Evolutionary conservation across 2,329 filamentous ascomycete species (phyloP).

Genomic region (Fusarium goolgardi): DNA sequence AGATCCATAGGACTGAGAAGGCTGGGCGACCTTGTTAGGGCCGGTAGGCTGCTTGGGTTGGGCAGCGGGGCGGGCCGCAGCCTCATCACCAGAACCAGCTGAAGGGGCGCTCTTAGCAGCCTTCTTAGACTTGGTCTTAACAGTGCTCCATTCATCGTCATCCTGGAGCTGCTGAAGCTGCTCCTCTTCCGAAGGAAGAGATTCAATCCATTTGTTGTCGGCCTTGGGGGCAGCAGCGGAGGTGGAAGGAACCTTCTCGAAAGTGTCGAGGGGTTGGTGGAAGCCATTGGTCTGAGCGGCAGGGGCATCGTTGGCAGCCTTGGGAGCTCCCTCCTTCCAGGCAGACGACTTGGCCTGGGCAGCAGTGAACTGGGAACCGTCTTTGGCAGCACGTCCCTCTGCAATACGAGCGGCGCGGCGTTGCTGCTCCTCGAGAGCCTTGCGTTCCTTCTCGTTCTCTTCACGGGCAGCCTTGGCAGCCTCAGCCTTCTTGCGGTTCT

Average conservation of each 20-base stretch:
- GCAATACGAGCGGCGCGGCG: constrained; percentile 82
- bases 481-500: constrained; percentile 90
- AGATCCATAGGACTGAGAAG: constrained; percentile 56
- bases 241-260: constrained; percentile 55
- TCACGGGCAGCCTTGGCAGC: constrained; percentile 79
- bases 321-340: constrained; percentile 56
- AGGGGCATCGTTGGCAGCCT: constrained; percentile 48
- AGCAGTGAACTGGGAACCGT: constrained; percentile 73
- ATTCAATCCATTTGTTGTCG: constrained; percentile 60
- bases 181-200: constrained; percentile 70
- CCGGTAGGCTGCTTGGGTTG: constrained; percentile 50
- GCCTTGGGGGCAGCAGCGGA: constrained; percentile 50
- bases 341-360: constrained; percentile 57
- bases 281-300: constrained; percentile 51
- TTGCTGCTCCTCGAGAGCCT: constrained; percentile 82
- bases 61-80: constrained; percentile 45
- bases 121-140: constrained; percentile 62
- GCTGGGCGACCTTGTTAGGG: constrained; percentile 47
- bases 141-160: constrained; percentile 69
- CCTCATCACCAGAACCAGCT: constrained; percentile 53
- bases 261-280: constrained; percentile 68
- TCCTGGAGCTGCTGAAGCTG: constrained; percentile 68
- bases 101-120: constrained; percentile 54
- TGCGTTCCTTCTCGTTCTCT: constrained; percentile 82
- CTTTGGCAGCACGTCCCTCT: constrained; percentile 85